These are phyloP conservation scores for Westerdykella sp. DNA, from an alignment of 2,329 filamentous ascomycete species.

Conservation along the genomic window DNA sequence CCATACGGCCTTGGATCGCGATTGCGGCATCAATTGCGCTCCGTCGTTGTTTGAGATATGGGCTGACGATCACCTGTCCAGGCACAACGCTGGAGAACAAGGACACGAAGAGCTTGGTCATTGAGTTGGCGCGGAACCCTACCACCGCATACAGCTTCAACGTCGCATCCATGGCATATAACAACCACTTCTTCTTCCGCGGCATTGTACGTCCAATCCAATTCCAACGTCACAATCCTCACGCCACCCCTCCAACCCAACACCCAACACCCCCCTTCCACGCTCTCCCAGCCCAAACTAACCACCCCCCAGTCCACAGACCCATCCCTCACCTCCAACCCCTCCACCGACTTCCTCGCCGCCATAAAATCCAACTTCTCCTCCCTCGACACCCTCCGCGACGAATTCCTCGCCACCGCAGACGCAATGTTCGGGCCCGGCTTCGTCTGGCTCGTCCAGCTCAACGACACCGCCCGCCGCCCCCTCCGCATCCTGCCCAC, in stretches of 20 bases:
- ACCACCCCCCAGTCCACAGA: constrained; percentile 13
- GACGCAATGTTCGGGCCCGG: constrained; percentile 92
- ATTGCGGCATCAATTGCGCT: background rate
- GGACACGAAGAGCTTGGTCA: constrained; percentile 60
- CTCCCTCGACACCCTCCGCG: constrained; percentile 72
- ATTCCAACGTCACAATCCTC: background rate
- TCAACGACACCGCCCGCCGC: constrained; percentile 41
- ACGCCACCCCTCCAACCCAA: constrained; percentile 1
- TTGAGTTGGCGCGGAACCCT: constrained; percentile 73
- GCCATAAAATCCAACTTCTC: constrained; percentile 68
- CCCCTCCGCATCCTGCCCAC: constrained; percentile 69
- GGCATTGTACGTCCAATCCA: constrained; percentile 36
- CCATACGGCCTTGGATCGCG: background rate
- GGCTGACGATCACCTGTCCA: constrained; percentile 29
- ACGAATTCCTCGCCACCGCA: constrained; percentile 74
- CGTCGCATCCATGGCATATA: constrained; percentile 91
- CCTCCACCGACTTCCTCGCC: constrained; percentile 47
- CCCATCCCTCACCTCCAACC: constrained; percentile 18
- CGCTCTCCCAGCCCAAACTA: constrained; percentile 6
- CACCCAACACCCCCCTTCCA: too few species aligned
- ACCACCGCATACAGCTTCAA: constrained; percentile 79
- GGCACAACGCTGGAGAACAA: constrained; percentile 59
- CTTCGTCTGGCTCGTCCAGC: constrained; percentile 85
- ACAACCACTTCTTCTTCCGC: constrained; percentile 80
- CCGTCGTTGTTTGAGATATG: background rate